Conservation (phyloP, 106 monocot genomes). For the Dendrobium officinale region DNA sequence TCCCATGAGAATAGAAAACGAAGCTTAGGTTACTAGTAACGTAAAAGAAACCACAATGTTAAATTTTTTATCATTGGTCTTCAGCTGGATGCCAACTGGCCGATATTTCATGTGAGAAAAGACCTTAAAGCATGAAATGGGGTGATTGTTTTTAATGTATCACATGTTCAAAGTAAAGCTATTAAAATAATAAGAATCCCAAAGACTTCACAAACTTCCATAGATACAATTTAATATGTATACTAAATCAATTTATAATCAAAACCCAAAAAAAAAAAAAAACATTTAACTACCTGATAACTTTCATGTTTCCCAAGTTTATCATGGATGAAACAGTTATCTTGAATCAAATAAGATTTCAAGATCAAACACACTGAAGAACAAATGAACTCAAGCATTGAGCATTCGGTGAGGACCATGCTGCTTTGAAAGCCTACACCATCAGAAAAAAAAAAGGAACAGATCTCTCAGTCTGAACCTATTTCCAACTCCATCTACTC, state of each 20-base stretch:
- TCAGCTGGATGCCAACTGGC: not conserved
- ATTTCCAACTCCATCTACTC: not conserved
- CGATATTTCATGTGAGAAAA: not conserved
- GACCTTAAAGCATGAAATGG: not conserved
- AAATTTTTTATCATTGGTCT: not conserved
- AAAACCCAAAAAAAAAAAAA: not conserved
- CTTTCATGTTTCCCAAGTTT: conserved; percentile 1
- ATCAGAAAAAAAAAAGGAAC: not conserved
- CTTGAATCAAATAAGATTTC: not conserved
- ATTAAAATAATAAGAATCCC: not conserved
- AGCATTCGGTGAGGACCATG: not conserved
- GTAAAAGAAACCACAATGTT: not conserved
- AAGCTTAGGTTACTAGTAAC: not conserved
- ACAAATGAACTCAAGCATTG: not conserved
- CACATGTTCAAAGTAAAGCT: not conserved
- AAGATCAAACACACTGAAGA: not conserved
- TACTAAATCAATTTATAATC: not conserved
- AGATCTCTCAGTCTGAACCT: not conserved
- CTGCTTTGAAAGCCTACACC: not conserved
- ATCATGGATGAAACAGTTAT: not conserved
- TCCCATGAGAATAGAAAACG: not conserved
- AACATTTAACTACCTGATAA: not conserved
- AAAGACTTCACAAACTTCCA: not conserved
- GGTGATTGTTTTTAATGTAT: not conserved
- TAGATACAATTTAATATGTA: not conserved